Percentiles rank a stretch among this genome's conserved stretches.
Conservation (phyloP, 805 yeast genomes). For the Yarrowia alimentaria region DNA sequence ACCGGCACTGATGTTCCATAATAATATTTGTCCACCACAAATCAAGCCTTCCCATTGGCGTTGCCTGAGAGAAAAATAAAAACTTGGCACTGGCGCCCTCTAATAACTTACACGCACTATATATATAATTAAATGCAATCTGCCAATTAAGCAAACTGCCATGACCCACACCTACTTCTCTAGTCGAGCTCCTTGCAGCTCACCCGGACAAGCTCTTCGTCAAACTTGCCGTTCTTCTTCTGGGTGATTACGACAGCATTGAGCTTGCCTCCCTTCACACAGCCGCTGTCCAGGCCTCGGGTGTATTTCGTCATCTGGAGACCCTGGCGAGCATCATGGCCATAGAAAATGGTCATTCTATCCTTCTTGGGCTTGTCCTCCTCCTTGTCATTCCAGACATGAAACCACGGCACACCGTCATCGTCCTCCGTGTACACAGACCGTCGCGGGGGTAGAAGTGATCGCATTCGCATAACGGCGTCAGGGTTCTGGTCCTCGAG, state of each 20-base stretch:
- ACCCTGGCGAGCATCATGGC: constrained; percentile 85
- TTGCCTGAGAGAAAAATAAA: neutral
- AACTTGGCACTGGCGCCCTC: constrained; percentile 10
- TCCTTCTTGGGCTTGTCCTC: constrained; percentile 34
- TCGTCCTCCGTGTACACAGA: constrained; percentile 52
- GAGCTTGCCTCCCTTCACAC: constrained; percentile 71
- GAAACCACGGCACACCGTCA: constrained; percentile 54
- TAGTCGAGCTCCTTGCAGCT: constrained; percentile 32
- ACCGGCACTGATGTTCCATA: no score
- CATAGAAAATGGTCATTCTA: constrained; percentile 62
- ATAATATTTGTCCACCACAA: neutral
- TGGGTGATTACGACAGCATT: constrained; percentile 55
- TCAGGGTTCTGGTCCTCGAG: constrained; percentile 59
- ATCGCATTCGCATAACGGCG: constrained; percentile 67
- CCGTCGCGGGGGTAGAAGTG: constrained; percentile 64
- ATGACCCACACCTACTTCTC: constrained; percentile 12
- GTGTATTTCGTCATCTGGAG: constrained; percentile 62
- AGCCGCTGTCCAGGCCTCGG: constrained; percentile 79
- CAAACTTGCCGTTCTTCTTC: constrained; percentile 33
- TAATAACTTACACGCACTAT: constrained; percentile 24
- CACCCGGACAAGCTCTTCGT: constrained; percentile 37
- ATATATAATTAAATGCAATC: constrained; percentile 5
- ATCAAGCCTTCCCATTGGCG: no score
- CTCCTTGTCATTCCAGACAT: constrained; percentile 52
- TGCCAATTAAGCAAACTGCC: neutral